phyloP scores from a whole-genome alignment of 2,329 filamentous ascomycete species.

The Beauveria sp. region DNA sequence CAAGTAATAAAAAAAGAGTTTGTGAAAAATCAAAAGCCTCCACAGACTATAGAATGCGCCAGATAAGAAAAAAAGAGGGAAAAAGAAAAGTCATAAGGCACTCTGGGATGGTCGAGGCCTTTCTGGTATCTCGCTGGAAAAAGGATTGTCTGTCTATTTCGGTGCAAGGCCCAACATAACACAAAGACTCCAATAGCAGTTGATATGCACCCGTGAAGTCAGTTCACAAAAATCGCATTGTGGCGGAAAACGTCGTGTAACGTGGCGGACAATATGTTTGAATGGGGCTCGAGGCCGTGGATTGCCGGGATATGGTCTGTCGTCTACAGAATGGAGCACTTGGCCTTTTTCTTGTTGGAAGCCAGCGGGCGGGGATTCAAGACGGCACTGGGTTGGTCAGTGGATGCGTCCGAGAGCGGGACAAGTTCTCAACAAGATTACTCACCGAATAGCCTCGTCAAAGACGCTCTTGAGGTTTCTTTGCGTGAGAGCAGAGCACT shows the following conservation, averaged over 20 bases:
- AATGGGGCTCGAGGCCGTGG: neutral
- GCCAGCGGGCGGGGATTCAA: constrained; percentile 57
- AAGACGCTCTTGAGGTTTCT: constrained; percentile 97
- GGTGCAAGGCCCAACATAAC: constrained; percentile 9
- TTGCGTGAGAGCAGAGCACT: constrained; percentile 95
- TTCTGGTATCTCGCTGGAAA: constrained; percentile 12
- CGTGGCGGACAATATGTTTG: constrained; percentile 1
- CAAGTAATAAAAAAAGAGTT: neutral
- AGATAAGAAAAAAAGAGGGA: neutral
- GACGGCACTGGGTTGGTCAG: constrained; percentile 50
- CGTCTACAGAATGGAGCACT: constrained; percentile 61
- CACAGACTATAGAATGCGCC: constrained; percentile 9
- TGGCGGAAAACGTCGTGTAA: neutral
- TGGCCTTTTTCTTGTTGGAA: constrained; percentile 54
- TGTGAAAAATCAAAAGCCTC: constrained; percentile 6
- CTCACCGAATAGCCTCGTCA: constrained; percentile 94
- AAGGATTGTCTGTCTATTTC: constrained; percentile 9
- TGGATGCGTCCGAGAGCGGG: too few species aligned
- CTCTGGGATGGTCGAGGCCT: constrained; percentile 5
- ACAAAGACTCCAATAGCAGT: constrained; percentile 16
- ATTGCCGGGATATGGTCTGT: neutral
- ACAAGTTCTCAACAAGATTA: constrained; percentile 15
- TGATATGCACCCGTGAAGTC: neutral
- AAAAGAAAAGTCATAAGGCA: constrained; percentile 8
- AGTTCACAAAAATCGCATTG: neutral